Evolutionary conservation across 495 filamentous ascomycete species (phyloP), one percentile per base, ranked within the genome.

Genomic region (Aspergillus nanangensis): DNA sequence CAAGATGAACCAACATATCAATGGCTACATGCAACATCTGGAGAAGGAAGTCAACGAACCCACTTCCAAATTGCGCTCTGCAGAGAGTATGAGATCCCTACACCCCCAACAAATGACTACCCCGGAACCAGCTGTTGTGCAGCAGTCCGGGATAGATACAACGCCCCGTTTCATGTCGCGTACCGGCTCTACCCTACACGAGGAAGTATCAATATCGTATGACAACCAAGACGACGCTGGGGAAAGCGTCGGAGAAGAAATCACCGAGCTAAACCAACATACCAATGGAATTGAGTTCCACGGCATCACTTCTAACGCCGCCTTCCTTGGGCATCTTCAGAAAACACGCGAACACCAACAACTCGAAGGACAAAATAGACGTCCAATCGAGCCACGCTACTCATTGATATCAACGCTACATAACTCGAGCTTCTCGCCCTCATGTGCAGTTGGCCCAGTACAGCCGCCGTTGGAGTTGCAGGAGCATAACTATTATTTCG

Each of bases 231-330:
- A 63, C 19, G 62, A 61, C 27, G 59, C 58, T 0, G 49, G 48
- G 8, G 64, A 67, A 7, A 54, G 51, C 21, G 52, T 53, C 5
- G 60, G 61, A 13, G 56, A 64, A 13, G 64, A 67, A 40, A 63
- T 69, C 20, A 61, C 49, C 14, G 66, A 71, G 42, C 41, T 65
- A 13, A 71, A 69, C 32, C 62, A 62, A 24, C 67, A 71, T 34
- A 71, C 64, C 0, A 67, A 71, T 24, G 61, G 55, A 38, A 65
- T 68, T 35, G 65, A 71, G 41, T 69, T 66, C 37, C 66, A 69
- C 33, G 64, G 67, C 1, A 69, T 64, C 41, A 71, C 66, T 2
- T 71, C 65, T 3, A 63, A 63, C 7, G 64, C 61, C 1, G 64
- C 67, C 14, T 47, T 62, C 3, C 50, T 68, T 27, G 64, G 61